Evolutionary conservation across 345 rosid genomes (phyloP).

Genomic region (Mercurialis annua): DNA sequence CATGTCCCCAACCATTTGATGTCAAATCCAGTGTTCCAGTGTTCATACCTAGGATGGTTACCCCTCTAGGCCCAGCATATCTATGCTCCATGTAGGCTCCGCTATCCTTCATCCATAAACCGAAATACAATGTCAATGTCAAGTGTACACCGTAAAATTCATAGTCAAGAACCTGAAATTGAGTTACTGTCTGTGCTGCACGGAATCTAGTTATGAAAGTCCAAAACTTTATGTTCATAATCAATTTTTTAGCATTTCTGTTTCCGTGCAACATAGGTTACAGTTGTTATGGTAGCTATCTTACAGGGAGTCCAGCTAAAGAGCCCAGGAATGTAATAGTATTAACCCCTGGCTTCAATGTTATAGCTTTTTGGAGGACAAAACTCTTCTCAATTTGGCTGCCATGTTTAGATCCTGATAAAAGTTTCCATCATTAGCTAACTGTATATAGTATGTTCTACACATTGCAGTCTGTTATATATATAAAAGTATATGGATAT

Average conservation of each 20-base stretch:
- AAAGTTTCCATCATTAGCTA: background rate
- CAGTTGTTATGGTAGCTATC: background rate
- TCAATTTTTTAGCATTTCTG: too few relatives aligned
- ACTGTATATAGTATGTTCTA: too few relatives aligned
- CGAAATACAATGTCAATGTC: background rate
- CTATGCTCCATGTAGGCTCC: constrained; percentile 88
- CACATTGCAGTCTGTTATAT: background rate
- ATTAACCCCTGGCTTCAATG: constrained; percentile 51
- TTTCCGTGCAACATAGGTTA: too few relatives aligned
- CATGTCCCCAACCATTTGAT: constrained; percentile 62
- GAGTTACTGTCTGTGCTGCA: too few relatives aligned
- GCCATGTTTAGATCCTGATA: constrained; percentile 68
- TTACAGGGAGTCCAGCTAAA: constrained; percentile 72
- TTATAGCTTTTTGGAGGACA: constrained; percentile 48
- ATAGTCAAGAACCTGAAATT: background rate
- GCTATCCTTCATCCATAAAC: constrained; percentile 52
- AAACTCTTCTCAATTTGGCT: constrained; percentile 85
- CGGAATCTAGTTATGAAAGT: too few relatives aligned
- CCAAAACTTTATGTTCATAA: too few relatives aligned
- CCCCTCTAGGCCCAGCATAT: constrained; percentile 65
- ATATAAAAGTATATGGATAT: background rate
- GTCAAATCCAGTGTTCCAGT: constrained; percentile 71
- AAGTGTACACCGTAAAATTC: background rate
- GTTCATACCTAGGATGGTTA: constrained; percentile 63
- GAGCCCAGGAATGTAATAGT: constrained; percentile 45